These are phyloP conservation scores for Physcomitrium patens DNA, from an alignment of 225 moss, liverwort and hornwort genomes.

Conservation along the genomic window DNA sequence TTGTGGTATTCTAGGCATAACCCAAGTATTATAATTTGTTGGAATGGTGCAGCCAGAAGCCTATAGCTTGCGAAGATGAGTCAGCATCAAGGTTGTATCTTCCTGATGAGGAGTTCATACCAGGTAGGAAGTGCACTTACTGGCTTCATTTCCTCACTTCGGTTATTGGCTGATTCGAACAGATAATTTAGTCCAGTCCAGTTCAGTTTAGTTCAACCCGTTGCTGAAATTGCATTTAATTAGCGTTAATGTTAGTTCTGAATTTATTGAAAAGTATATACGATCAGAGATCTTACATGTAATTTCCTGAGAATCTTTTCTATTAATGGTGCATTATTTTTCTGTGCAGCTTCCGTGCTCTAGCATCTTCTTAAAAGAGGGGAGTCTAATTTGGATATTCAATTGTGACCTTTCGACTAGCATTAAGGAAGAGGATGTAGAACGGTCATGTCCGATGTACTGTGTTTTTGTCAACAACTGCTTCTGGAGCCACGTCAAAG, in stretches of 20 bases:
- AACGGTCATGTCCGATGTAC: neutral
- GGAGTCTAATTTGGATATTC: neutral
- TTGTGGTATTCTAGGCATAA: slow-evolving; percentile 1
- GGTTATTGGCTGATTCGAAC: neutral
- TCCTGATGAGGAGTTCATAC: neutral
- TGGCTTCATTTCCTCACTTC: neutral
- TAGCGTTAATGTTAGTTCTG: neutral
- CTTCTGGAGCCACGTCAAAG: neutral
- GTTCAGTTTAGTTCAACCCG: neutral
- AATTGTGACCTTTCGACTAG: neutral
- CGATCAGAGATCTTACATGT: neutral
- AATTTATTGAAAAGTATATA: neutral
- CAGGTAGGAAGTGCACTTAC: slow-evolving; percentile 27
- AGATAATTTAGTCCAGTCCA: no score
- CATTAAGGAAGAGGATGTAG: neutral
- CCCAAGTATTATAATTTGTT: slow-evolving; percentile 10
- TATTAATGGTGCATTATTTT: neutral
- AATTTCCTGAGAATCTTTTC: neutral
- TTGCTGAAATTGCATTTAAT: neutral
- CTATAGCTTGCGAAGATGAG: slow-evolving; percentile 17
- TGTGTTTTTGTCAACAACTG: neutral
- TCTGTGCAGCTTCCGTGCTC: slow-evolving; percentile 30
- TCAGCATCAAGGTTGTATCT: neutral
- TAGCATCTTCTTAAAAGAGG: slow-evolving; percentile 6
- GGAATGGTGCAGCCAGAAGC: slow-evolving; percentile 18